phyloP scores from a whole-genome alignment of 1,284 basidiomycete genomes.

The Papiliotrema laurentii region DNA sequence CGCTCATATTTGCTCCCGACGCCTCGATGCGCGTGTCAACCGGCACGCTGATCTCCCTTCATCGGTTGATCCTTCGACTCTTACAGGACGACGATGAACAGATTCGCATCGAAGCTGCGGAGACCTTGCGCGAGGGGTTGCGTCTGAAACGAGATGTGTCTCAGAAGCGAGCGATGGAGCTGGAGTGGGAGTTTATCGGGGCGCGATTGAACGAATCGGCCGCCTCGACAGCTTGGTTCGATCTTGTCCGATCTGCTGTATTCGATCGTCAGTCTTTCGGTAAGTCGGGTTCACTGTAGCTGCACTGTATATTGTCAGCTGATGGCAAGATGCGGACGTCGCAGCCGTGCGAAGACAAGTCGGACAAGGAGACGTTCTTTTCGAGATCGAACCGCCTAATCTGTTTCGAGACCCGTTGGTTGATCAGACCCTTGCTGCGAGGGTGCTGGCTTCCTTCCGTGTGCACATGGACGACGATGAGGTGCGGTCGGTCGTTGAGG shows the following conservation, averaged over 20 bases:
- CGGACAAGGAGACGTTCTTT: slow-evolving; percentile 24
- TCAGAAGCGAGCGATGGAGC: slow-evolving; percentile 21
- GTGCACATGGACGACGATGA: too few species aligned
- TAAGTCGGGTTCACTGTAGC: background rate
- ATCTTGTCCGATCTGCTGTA: slow-evolving; percentile 14
- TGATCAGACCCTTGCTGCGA: slow-evolving; percentile 22
- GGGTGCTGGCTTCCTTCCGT: too few species aligned
- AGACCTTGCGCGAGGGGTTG: slow-evolving; percentile 23
- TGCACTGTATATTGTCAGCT: background rate
- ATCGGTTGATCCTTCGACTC: slow-evolving; percentile 25
- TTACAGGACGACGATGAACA: slow-evolving; percentile 44
- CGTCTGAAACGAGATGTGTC: slow-evolving; percentile 11
- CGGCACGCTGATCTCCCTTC: slow-evolving; percentile 6
- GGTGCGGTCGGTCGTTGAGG: too few species aligned
- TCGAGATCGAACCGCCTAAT: slow-evolving; percentile 44
- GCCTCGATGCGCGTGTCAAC: background rate
- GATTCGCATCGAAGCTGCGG: slow-evolving; percentile 25
- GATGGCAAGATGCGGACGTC: background rate
- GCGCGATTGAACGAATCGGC: background rate
- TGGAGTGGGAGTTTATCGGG: slow-evolving; percentile 33
- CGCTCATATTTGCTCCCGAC: background rate
- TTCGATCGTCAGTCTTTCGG: background rate
- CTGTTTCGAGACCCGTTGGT: slow-evolving; percentile 38
- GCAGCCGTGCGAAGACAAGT: background rate
- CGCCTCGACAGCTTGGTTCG: background rate